phyloP scores from a whole-genome alignment of 148 eudicot species.

The Rheum nobile region DNA sequence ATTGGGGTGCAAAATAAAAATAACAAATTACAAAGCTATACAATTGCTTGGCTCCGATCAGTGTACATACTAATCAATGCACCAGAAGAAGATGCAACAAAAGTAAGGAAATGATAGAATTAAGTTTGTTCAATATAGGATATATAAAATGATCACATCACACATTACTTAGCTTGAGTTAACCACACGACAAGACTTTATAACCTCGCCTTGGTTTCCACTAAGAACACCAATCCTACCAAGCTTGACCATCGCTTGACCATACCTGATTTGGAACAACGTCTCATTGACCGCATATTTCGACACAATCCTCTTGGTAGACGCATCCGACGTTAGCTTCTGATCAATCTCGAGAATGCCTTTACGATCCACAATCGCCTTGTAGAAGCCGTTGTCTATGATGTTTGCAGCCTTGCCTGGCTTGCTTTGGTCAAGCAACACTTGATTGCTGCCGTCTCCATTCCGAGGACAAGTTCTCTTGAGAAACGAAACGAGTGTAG shows the following conservation, averaged over 20 bases:
- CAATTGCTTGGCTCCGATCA: neutral
- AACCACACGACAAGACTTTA: slow-evolving; percentile 33
- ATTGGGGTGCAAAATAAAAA: neutral
- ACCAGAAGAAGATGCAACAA: neutral
- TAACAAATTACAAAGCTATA: neutral
- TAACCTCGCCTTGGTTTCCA: slow-evolving; percentile 48
- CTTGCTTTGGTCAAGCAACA: slow-evolving; percentile 28
- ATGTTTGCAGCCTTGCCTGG: slow-evolving; percentile 15
- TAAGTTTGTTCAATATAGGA: too few species aligned
- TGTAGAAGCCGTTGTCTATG: slow-evolving; percentile 45
- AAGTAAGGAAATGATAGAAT: neutral
- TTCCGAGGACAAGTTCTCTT: neutral
- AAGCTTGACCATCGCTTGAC: slow-evolving; percentile 54
- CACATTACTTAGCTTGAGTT: slow-evolving; percentile 1
- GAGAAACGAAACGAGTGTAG: neutral
- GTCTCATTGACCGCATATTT: slow-evolving; percentile 20
- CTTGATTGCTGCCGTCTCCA: slow-evolving; percentile 12
- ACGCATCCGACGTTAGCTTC: slow-evolving; percentile 31
- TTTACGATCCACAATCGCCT: slow-evolving; percentile 23
- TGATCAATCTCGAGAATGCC: slow-evolving; percentile 45
- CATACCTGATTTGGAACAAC: slow-evolving; percentile 38
- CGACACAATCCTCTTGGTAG: slow-evolving; percentile 27
- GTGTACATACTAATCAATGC: neutral
- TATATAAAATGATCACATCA: too few species aligned
- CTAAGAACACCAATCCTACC: slow-evolving; percentile 42